Percentiles rank a stretch among this genome's conserved stretches.
These are phyloP conservation scores for Gymnopus androsaceus DNA, from an alignment of 1,284 basidiomycete genomes.

Conservation along the genomic window DNA sequence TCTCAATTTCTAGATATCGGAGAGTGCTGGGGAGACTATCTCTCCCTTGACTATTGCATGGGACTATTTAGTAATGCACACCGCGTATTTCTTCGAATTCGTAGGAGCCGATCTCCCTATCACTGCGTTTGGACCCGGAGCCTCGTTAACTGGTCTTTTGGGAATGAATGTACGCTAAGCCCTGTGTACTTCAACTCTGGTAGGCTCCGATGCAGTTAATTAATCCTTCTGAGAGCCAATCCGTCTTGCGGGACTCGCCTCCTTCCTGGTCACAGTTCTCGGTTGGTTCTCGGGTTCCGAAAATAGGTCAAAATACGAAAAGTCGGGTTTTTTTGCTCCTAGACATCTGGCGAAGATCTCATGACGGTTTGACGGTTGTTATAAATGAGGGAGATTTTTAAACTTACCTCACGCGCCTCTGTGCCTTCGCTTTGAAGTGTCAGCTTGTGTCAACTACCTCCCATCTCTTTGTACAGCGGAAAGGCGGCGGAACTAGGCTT, in stretches of 20 bases:
- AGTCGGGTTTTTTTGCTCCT: conserved; percentile 52
- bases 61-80: conserved; percentile 2
- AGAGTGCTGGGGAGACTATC: no score
- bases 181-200: conserved; percentile 8
- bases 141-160: conserved; percentile 89
- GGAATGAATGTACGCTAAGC: conserved; percentile 86
- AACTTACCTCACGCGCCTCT: no score
- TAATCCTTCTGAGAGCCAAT: conserved; percentile 71
- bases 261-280: conserved; percentile 59
- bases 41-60: conserved; percentile 59
- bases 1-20: no score
- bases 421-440: no score
- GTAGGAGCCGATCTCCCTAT: no score
- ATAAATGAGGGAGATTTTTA: no score
- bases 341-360: conserved; percentile 22
- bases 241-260: conserved; percentile 52
- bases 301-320: conserved; percentile 52
- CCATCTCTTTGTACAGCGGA: no score
- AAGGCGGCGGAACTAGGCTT: no score
- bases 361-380: conserved; percentile 5
- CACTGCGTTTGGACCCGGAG: conserved; percentile 88
- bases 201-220: conserved; percentile 49
- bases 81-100: no score
- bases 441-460: no score
- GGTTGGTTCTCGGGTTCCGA: conserved; percentile 62